Base-by-base conservation (phyloP, 176 grass and related monocot genomes). In the Musa itinerans region DNA sequence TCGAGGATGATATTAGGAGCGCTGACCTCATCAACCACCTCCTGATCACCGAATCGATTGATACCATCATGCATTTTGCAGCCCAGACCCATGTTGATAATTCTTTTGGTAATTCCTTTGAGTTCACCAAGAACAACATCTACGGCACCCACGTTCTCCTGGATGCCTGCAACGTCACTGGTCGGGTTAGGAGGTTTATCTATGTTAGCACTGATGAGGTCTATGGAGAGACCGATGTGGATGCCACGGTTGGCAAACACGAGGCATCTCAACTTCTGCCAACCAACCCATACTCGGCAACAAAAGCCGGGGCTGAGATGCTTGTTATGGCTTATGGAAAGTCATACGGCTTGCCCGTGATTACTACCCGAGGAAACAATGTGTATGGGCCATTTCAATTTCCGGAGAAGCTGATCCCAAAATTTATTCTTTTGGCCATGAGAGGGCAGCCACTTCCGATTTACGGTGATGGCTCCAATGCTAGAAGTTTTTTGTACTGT, bases 311-410 rank as follows among this genome's bases (percentile, higher is more conserved):
- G 10, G 75, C 75, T 10, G 75, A 77, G 58, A 77, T 77, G 75
- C 61, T 77, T 77, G 75, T 77, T 16, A 77, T 77, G 75, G 75
- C 75, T 77, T 77, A 77, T 65, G 75, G 61, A 64, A 77, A 61
- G 55, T 77, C 75, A 26, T 77, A 77, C 26, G 75, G 20, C 17
- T 52, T 77, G 25, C 75, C 61, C 6, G 75, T 77, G 58, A 77
- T 77, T 25, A 77, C 75, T 10, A 77, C 75, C 10, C 61, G 75
- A 16, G 75, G 75, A 25, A 77, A 77, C 34, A 77, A 77, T 52
- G 75, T 77, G 21, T 77, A 77, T 53, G 75, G 75, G 20, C 61
- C 75, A 53, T 65, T 65, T 43, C 75, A 77, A 77, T 77, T 77
- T 64, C 75, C 75, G 26, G 75, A 77, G 49, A 77, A 77, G 22